Conservation (phyloP, 768 basidiomycete species). For the Omphalotus guepiniiformis region DNA sequence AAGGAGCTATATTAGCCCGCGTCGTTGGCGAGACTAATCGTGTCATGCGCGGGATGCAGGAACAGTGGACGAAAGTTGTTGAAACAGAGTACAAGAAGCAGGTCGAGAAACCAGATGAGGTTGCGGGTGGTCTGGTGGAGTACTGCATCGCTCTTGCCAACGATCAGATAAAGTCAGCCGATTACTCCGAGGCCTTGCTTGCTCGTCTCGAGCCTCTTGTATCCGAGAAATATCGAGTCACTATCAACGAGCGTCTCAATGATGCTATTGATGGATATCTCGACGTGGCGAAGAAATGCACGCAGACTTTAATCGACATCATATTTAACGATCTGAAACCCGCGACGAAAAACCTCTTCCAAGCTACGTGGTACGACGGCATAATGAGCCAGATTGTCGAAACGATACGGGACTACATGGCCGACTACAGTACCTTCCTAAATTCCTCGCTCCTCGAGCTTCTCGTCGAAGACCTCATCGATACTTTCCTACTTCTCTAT, state of each 20-base stretch:
- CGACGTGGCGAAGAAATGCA: constrained; percentile 97
- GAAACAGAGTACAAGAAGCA: constrained; percentile 87
- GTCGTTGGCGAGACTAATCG: constrained; percentile 86
- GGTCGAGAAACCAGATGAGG: constrained; percentile 83
- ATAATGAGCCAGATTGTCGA: constrained; percentile 86
- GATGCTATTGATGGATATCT: constrained; percentile 98
- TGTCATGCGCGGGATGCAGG: constrained; percentile 86
- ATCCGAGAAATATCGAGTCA: constrained; percentile 82
- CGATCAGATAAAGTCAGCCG: constrained; percentile 95
- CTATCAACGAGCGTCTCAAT: constrained; percentile 84
- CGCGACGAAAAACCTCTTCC: constrained; percentile 82
- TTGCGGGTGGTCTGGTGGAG: constrained; percentile 85
- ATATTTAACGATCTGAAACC: constrained; percentile 93
- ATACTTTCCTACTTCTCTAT: constrained; percentile 86
- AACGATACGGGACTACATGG: constrained; percentile 95
- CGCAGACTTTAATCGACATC: constrained; percentile 88
- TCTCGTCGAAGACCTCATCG: constrained; percentile 87
- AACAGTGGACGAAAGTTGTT: constrained; percentile 80
- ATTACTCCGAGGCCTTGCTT: constrained; percentile 84
- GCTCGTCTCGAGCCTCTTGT: constrained; percentile 87
- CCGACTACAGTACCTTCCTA: constrained; percentile 89
- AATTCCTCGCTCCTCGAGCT: constrained; percentile 90
- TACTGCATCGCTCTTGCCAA: constrained; percentile 96
- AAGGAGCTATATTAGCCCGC: constrained; percentile 87
- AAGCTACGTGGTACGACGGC: constrained; percentile 85